Evolutionary conservation across 2,329 filamentous ascomycete species (phyloP).

Genomic region (Alternaria sp.): DNA sequence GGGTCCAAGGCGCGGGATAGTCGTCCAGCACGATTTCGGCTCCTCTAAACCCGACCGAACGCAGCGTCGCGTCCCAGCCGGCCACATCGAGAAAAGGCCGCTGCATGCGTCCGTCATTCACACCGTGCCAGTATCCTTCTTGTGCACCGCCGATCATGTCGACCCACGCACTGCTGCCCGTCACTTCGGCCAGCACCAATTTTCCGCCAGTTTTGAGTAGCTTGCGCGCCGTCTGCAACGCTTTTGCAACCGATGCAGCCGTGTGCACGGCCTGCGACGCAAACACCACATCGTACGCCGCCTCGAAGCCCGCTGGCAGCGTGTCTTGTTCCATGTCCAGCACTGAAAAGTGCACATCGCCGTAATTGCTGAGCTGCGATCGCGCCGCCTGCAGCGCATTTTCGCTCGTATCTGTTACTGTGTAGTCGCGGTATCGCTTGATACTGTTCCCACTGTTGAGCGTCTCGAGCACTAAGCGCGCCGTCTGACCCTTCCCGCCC

Average conservation of each 20-base stretch:
- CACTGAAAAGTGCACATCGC: constrained; percentile 2
- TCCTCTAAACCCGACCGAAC: constrained; percentile 42
- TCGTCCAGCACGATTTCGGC: constrained; percentile 30
- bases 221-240: neutral
- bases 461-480: neutral
- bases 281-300: constrained; percentile 28
- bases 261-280: neutral
- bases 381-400: neutral
- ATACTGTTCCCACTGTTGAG: neutral
- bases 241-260: constrained; percentile 13
- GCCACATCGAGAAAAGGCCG: constrained; percentile 24
- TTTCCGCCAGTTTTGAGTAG: constrained; percentile 51
- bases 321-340: constrained; percentile 21
- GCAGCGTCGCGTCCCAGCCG: constrained; percentile 43
- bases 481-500: constrained; percentile 16
- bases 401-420: constrained; percentile 11
- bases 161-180: neutral
- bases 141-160: constrained; percentile 12
- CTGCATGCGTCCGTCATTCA: constrained; percentile 8
- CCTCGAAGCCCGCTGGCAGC: constrained; percentile 5
- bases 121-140: constrained; percentile 22
- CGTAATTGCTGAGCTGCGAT: neutral
- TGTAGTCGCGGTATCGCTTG: constrained; percentile 20
- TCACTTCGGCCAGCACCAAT: constrained; percentile 49
- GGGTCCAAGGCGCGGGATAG: neutral